Base-by-base conservation (phyloP, 805 yeast genomes). In the Lipomyces yamanashiensis region DNA sequence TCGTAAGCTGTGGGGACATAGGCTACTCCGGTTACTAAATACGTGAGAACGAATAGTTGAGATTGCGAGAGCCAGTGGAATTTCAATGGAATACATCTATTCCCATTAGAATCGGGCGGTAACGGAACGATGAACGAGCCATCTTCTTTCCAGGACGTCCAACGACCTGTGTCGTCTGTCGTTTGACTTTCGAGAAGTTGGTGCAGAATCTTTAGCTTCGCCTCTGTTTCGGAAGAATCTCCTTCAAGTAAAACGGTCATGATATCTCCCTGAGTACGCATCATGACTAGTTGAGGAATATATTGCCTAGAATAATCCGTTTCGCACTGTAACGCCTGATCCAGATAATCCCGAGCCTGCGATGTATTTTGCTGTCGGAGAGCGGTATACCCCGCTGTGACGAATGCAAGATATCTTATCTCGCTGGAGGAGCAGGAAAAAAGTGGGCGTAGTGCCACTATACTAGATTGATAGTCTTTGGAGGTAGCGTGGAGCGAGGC, bases 21-120 rank as follows among this genome's bases (percentile, higher is more conserved):
- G 13, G 56, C 55, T 7, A 63, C 19, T 7, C 69, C 69, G 8
- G 64, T 54, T 5, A 64, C 19, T 23, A 66, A 23, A 55, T 64
- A 64, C 2, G 62, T 23, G 28, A 60, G 50, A 5, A 57, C 54
- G 23, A 33, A 59, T 1, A 66, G 61, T 28, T 66, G 61, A 17
- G 68, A n/a, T 36, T 64, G 69, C 7, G 52, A 23, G 51, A 61
- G 54, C 69, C 69, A 66, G n/a, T 34, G 45, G 34, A 66, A 58
- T 48, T 56, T 54, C 6, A 66, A 21, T 6, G 69, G 69, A 13
- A 58, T 10, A 9, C 15, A 34, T 2, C n/a, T 23, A 2, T n/a
- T 36, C 6, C 63, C 62, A 12, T 33, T 28, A 3, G 44, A 28
- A 21, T 34, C 60, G 6, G 60, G 49, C 1, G 69, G 69, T 17